A percentile compares a stretch with the other conserved stretches of the same genome.
Conservation (phyloP, 495 filamentous ascomycete species). For the Hypoxylon cercidicola region DNA sequence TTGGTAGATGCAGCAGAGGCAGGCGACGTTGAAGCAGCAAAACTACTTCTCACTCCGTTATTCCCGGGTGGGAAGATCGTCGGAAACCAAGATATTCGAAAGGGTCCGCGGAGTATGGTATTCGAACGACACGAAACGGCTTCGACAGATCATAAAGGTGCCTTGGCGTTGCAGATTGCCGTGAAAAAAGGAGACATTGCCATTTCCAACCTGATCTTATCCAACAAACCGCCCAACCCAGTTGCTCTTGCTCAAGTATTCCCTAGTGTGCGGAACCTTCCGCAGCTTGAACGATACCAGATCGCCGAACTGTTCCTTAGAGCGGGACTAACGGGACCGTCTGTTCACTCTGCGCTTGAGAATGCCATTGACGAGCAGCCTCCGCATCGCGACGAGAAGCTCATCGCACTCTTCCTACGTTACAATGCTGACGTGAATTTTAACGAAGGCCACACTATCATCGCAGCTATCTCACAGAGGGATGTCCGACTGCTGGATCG, state of each 20-base stretch:
- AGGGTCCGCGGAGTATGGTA: constrained; percentile 40
- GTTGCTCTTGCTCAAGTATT: constrained; percentile 54
- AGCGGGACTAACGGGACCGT: constrained; percentile 49
- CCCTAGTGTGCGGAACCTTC: constrained; percentile 46
- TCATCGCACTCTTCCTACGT: constrained; percentile 56
- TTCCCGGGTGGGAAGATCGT: constrained; percentile 47
- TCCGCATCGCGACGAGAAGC: constrained; percentile 52
- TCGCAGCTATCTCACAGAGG: constrained; percentile 51
- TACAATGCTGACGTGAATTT: constrained; percentile 58
- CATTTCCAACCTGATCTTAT: constrained; percentile 54
- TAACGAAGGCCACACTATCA: constrained; percentile 55
- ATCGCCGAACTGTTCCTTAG: constrained; percentile 54
- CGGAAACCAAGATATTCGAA: constrained; percentile 37
- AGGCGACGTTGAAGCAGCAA: constrained; percentile 51
- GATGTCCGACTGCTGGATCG: constrained; percentile 52
- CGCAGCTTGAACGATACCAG: constrained; percentile 48
- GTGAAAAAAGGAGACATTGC: constrained; percentile 48
- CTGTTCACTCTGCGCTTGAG: constrained; percentile 53
- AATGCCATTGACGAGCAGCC: constrained; percentile 55
- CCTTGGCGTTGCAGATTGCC: constrained; percentile 53
- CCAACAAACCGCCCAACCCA: constrained; percentile 48
- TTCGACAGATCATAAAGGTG: constrained; percentile 57
- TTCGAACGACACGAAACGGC: constrained; percentile 54
- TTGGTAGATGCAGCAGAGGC: constrained; percentile 54
- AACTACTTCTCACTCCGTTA: constrained; percentile 54